Evolutionary conservation across 1,284 basidiomycete species (phyloP).

Genomic region (Caloboletus inedulis): DNA sequence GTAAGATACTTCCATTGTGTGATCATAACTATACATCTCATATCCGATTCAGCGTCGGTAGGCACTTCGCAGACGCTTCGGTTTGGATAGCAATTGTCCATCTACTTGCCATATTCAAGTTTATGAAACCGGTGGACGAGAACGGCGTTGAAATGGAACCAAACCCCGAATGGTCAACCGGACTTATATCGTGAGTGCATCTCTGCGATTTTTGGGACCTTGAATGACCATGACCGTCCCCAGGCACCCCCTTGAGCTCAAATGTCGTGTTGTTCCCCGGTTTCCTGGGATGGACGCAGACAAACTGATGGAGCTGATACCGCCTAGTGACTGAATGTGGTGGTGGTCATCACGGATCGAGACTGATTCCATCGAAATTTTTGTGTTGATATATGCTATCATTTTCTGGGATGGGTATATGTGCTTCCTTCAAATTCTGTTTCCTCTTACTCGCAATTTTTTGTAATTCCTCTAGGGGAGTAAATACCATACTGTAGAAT

Average conservation of each 20-base stretch:
- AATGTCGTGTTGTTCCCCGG: conserved; percentile 29
- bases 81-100: conserved; percentile 33
- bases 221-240: neutral
- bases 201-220: neutral
- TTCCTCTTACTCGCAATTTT: neutral
- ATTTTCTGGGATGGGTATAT: neutral
- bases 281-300: conserved; percentile 14
- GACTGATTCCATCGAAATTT: neutral
- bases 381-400: neutral
- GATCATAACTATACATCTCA: conserved; percentile 1
- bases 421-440: neutral
- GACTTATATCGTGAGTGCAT: conserved; percentile 29
- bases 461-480: neutral
- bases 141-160: conserved; percentile 29
- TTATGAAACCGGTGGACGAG: conserved; percentile 28
- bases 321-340: conserved; percentile 3
- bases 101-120: conserved; percentile 31
- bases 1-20: conserved; percentile 7
- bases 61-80: conserved; percentile 32
- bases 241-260: conserved; percentile 31
- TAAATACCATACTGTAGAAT: neutral
- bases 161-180: conserved; percentile 28
- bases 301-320: conserved; percentile 17
- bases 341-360: neutral
- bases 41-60: conserved; percentile 21